A percentile compares a stretch with the other conserved stretches of the same genome.
phyloP scores from a whole-genome alignment of 768 basidiomycete genomes.

The Phylloporus arenicola region DNA sequence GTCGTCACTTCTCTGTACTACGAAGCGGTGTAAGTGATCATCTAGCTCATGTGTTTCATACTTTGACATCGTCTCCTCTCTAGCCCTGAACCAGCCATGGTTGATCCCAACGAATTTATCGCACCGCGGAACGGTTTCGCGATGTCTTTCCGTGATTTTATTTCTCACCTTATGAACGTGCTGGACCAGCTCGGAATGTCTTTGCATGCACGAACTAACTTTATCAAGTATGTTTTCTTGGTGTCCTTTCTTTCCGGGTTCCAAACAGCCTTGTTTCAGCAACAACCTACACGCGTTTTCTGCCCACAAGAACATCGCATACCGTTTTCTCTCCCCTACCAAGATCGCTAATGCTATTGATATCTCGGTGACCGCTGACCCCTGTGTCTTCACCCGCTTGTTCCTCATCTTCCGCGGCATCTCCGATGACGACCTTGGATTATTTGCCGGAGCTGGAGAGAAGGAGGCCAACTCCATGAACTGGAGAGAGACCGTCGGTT shows the following conservation, averaged over 20 bases:
- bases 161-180: constrained; percentile 77
- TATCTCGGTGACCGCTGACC: constrained; percentile 75
- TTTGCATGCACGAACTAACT: constrained; percentile 72
- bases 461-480: constrained; percentile 79
- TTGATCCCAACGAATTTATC: constrained; percentile 75
- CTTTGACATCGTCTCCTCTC: constrained; percentile 3
- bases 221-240: constrained; percentile 60
- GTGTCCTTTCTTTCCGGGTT: not conserved
- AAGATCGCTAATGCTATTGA: constrained; percentile 84
- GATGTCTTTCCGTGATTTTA: constrained; percentile 75
- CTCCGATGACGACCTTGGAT: constrained; percentile 69
- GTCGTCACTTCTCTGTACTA: constrained; percentile 80
- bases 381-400: constrained; percentile 76
- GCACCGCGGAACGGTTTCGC: constrained; percentile 81
- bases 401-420: constrained; percentile 86
- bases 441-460: constrained; percentile 75
- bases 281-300: constrained; percentile 73
- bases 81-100: constrained; percentile 72
- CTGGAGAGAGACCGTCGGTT: constrained; percentile 77
- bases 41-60: not conserved
- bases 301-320: constrained; percentile 80
- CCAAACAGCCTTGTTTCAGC: constrained; percentile 33
- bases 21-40: constrained; percentile 64
- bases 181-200: constrained; percentile 83
- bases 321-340: constrained; percentile 76